A percentile compares a stretch with the other conserved stretches of the same genome.
Conservation (phyloP, 768 basidiomycete species). For the Hirschioporus abietinus region DNA sequence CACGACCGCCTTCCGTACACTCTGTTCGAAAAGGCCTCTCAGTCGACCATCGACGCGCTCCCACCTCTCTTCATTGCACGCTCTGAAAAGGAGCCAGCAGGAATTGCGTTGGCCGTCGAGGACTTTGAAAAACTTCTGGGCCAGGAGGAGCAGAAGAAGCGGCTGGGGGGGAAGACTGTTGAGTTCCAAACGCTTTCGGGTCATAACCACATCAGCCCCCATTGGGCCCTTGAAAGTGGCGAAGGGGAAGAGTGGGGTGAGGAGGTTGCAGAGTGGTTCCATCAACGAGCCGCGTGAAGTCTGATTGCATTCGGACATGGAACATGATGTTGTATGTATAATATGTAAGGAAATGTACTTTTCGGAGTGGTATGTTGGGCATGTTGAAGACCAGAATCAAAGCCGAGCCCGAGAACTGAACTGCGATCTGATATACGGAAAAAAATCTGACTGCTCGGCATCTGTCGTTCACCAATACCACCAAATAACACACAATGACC, state of each 20-base stretch:
- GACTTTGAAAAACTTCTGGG: slow-evolving; percentile 34
- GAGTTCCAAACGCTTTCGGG: slow-evolving; percentile 36
- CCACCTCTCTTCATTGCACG: slow-evolving; percentile 46
- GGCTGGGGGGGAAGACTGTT: slow-evolving; percentile 25
- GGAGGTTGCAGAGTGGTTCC: slow-evolving; percentile 35
- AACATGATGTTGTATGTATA: neutral
- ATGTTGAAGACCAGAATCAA: too few relatives aligned
- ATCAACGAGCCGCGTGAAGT: slow-evolving; percentile 1
- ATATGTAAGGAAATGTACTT: too few relatives aligned
- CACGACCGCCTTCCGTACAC: slow-evolving; percentile 34
- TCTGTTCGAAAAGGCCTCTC: slow-evolving; percentile 33
- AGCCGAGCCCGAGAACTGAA: too few relatives aligned
- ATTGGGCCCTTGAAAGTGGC: slow-evolving; percentile 45
- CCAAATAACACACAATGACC: too few relatives aligned
- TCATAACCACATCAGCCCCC: slow-evolving; percentile 62
- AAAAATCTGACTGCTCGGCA: too few relatives aligned
- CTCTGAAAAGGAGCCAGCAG: slow-evolving; percentile 49
- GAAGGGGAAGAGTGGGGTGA: slow-evolving; percentile 60
- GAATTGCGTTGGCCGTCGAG: slow-evolving; percentile 30
- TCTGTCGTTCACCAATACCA: too few relatives aligned
- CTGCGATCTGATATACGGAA: too few relatives aligned
- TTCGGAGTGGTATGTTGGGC: too few relatives aligned
- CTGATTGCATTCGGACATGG: neutral
- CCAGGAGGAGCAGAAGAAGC: slow-evolving; percentile 19
- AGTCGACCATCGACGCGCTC: slow-evolving; percentile 30